phyloP scores from a whole-genome alignment of 2,329 filamentous ascomycete species.

The Colletotrichum magnum region DNA sequence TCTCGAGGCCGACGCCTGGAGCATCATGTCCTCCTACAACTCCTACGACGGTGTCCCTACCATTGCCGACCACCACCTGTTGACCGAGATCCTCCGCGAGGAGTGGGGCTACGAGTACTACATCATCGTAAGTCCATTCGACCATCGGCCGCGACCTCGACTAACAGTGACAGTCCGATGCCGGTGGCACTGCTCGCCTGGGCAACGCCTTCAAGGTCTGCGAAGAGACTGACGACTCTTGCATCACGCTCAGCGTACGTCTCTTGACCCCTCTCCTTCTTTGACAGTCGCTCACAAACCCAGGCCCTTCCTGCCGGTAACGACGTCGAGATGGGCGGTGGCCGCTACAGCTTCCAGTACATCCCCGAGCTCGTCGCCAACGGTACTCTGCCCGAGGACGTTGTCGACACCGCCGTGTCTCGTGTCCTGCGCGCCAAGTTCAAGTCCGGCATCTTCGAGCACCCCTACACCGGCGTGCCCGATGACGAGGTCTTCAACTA shows the following conservation, averaged over 20 bases:
- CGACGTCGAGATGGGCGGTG: slow-evolving; percentile 84
- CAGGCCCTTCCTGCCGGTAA: slow-evolving; percentile 76
- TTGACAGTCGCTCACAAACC: slow-evolving; percentile 15
- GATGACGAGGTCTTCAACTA: slow-evolving; percentile 67
- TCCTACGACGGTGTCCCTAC: slow-evolving; percentile 81
- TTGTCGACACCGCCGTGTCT: slow-evolving; percentile 77
- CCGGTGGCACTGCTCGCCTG: slow-evolving; percentile 78
- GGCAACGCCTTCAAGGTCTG: slow-evolving; percentile 77
- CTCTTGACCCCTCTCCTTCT: not conserved
- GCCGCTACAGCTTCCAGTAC: slow-evolving; percentile 77
- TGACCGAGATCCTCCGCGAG: slow-evolving; percentile 77
- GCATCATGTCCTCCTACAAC: slow-evolving; percentile 82
- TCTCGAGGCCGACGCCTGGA: slow-evolving; percentile 76
- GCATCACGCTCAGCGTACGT: slow-evolving; percentile 71
- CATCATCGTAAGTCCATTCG: slow-evolving; percentile 54
- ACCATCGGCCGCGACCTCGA: not conserved
- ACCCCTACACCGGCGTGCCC: slow-evolving; percentile 73
- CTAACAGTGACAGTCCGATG: slow-evolving; percentile 60
- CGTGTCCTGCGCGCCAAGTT: slow-evolving; percentile 79
- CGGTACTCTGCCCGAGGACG: slow-evolving; percentile 70
- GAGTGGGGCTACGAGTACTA: slow-evolving; percentile 84
- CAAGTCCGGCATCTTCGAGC: slow-evolving; percentile 78
- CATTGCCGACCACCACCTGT: slow-evolving; percentile 74
- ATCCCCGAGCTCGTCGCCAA: slow-evolving; percentile 76
- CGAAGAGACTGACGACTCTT: slow-evolving; percentile 72